A percentile compares a stretch with the other conserved stretches of the same genome.
These are phyloP conservation scores for Naganishia vishniacii DNA, from an alignment of 768 basidiomycete genomes.

Conservation along the genomic window DNA sequence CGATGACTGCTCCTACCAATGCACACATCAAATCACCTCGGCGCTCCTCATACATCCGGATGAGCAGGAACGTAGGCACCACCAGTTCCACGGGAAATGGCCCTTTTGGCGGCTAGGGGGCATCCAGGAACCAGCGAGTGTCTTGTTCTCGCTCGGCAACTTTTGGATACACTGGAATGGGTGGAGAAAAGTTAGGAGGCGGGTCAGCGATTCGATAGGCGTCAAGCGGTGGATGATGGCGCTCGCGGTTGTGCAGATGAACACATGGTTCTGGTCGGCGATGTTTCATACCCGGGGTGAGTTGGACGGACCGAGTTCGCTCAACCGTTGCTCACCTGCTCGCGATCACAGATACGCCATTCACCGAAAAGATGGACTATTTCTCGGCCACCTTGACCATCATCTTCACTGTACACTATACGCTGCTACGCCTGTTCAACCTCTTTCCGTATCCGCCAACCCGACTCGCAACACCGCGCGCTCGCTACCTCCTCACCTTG, in stretches of 20 bases:
- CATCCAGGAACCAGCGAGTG: constrained; percentile 90
- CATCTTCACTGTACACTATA: constrained; percentile 70
- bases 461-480: constrained; percentile 29
- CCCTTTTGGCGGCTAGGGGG: constrained; percentile 84
- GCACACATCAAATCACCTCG: constrained; percentile 74
- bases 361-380: constrained; percentile 88
- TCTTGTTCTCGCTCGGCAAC: constrained; percentile 82
- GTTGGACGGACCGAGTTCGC: too few relatives aligned
- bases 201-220: constrained; percentile 29
- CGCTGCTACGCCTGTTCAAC: constrained; percentile 69
- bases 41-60: constrained; percentile 43
- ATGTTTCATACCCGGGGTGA: constrained; percentile 89
- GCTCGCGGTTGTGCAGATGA: constrained; percentile 63
- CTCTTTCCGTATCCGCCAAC: constrained; percentile 54
- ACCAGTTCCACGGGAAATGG: constrained; percentile 81
- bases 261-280: constrained; percentile 87
- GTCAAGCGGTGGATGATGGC: constrained; percentile 38
- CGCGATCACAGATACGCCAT: constrained; percentile 59
- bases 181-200: constrained; percentile 40
- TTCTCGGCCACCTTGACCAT: constrained; percentile 87
- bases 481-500: constrained; percentile 52
- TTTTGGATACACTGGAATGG: constrained; percentile 69
- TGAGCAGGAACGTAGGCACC: constrained; percentile 25
- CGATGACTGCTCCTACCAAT: constrained; percentile 82
- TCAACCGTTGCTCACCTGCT: background rate